Conservation (phyloP, 129 eudicot species). For the Centaurea solstitialis region DNA sequence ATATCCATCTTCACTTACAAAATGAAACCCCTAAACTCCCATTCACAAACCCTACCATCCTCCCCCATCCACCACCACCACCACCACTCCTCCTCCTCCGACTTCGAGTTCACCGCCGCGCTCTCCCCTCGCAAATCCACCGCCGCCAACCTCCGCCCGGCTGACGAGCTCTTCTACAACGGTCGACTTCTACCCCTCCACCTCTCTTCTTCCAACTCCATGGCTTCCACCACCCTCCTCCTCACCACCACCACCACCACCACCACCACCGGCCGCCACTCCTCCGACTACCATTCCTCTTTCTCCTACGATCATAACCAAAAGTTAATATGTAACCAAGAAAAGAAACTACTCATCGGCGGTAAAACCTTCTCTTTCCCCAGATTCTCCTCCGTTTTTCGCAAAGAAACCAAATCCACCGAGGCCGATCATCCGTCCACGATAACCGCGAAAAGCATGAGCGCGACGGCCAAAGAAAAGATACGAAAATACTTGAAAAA, state of each 20-base stretch:
- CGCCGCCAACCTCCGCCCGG: neutral
- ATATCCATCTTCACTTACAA: neutral
- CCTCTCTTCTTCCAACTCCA: neutral
- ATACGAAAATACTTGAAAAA: conserved; percentile 27
- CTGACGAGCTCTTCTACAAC: conserved; percentile 4
- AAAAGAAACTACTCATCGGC: neutral
- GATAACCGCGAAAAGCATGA: neutral
- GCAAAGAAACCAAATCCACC: conserved; percentile 30
- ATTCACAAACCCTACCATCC: conserved; percentile 65
- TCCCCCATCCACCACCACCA: conserved; percentile 61
- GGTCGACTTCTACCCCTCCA: conserved; percentile 7
- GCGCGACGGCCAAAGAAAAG: conserved; percentile 4
- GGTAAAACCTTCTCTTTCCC: conserved; percentile 46
- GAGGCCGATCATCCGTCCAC: neutral
- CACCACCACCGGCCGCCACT: neutral
- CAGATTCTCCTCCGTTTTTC: conserved; percentile 54
- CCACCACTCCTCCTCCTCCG: neutral
- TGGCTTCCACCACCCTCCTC: neutral
- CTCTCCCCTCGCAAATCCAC: conserved; percentile 10
- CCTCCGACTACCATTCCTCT: neutral
- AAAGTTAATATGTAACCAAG: neutral
- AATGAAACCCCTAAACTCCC: neutral
- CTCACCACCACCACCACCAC: neutral
- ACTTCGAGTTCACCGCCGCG: neutral
- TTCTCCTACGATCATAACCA: neutral